Conservation (phyloP, 768 basidiomycete species). For the Boletus speciosus region DNA sequence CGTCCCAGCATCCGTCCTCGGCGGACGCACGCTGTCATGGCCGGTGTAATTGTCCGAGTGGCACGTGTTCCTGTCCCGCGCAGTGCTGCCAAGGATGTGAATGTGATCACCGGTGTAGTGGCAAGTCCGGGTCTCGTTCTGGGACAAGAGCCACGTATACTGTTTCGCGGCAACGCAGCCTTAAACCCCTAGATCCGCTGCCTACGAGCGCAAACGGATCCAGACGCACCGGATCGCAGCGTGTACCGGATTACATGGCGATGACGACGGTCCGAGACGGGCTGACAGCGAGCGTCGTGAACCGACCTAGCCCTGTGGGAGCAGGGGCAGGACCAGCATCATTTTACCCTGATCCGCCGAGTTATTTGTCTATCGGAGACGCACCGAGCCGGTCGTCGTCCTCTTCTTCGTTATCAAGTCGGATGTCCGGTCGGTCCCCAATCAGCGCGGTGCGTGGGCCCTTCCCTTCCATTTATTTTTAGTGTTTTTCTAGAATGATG, state of each 20-base stretch:
- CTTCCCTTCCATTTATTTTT: not conserved
- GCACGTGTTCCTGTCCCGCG: conserved; percentile 32
- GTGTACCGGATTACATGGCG: conserved; percentile 32
- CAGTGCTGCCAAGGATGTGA: conserved; percentile 32
- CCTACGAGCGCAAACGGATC: conserved; percentile 1
- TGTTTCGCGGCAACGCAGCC: conserved; percentile 34
- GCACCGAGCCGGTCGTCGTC: conserved; percentile 32
- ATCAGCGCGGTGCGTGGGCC: conserved; percentile 23
- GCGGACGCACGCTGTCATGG: conserved; percentile 31
- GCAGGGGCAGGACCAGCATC: conserved; percentile 5
- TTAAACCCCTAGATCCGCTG: conserved; percentile 13
- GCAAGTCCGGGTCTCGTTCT: conserved; percentile 7
- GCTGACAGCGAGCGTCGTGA: conserved; percentile 22
- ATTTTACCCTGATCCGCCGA: conserved; percentile 24
- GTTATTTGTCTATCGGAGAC: conserved; percentile 22
- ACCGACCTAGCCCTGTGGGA: conserved; percentile 14
- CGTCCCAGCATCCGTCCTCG: conserved; percentile 16
- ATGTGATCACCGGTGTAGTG: conserved; percentile 25
- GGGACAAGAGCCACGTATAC: conserved; percentile 26
- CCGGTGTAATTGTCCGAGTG: conserved; percentile 32
- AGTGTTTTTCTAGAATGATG: not conserved
- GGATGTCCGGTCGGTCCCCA: conserved; percentile 30
- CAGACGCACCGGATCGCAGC: conserved; percentile 19
- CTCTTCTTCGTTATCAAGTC: conserved; percentile 32
- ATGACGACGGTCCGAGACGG: conserved; percentile 32